Evolutionary conservation across 139 green algal genomes (phyloP).

Genomic region (Tetraselmis chui): DNA sequence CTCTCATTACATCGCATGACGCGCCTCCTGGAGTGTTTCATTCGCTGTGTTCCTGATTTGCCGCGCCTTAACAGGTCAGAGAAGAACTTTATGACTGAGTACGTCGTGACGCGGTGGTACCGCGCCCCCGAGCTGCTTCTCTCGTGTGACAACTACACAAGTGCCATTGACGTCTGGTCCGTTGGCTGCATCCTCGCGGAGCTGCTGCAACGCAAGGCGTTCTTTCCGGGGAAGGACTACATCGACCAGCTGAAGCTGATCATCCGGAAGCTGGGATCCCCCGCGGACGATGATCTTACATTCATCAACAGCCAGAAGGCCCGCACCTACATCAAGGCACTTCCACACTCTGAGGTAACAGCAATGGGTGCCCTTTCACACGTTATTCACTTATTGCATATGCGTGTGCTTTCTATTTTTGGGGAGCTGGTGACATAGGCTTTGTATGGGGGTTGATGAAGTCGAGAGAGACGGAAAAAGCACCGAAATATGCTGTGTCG

Average conservation of each 20-base stretch:
- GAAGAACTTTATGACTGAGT: constrained; percentile 91
- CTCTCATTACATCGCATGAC: neutral
- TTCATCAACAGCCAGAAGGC: constrained; percentile 84
- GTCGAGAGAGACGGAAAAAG: too few species aligned
- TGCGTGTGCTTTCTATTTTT: too few species aligned
- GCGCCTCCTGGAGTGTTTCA: too few species aligned
- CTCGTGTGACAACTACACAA: constrained; percentile 77
- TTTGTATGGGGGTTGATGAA: too few species aligned
- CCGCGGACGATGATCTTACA: constrained; percentile 77
- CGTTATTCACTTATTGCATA: too few species aligned
- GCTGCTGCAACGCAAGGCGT: constrained; percentile 75
- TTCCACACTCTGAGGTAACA: constrained; percentile 48
- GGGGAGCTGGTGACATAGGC: too few species aligned
- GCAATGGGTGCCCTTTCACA: too few species aligned
- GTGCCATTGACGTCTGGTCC: constrained; percentile 66
- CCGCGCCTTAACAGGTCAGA: constrained; percentile 48
- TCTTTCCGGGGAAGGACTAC: constrained; percentile 82
- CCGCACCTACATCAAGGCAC: constrained; percentile 66
- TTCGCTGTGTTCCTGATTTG: neutral
- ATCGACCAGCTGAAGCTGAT: constrained; percentile 93
- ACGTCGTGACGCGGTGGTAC: constrained; percentile 96
- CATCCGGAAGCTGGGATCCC: constrained; percentile 80
- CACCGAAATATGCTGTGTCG: too few species aligned
- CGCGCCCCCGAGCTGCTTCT: constrained; percentile 90
- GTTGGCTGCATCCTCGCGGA: constrained; percentile 92